Base-by-base conservation (phyloP, 176 grass and related monocot species). In the Rhynchospora breviuscula region DNA sequence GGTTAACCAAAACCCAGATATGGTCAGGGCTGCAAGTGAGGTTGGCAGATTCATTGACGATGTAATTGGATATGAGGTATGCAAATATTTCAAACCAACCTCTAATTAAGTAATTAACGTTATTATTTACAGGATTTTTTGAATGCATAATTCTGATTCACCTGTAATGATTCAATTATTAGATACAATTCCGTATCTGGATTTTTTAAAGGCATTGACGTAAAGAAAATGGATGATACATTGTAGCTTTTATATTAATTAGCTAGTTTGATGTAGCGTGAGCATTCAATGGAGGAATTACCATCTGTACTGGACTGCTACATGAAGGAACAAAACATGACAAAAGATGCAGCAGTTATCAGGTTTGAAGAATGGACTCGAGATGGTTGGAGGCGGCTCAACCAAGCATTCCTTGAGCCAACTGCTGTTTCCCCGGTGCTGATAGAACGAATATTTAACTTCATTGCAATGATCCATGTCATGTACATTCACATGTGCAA, bases 41-140 rank as follows among this genome's bases (percentile, higher is more conserved):
- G 59, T 89, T 11, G 1, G 17, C 21, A 85, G 82, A 65, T 87
- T 87, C 31, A 85, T 84, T 64, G 60, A 92, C 83, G 87, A 92
- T 8, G 14, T 92, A 18, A 13, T 45, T 21, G 69, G 44, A 2
- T 81, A 63, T 47, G 86, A 92, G 76, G 85, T 89, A 29, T 29
- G 26, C 26, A 29, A 29, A 29, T 1, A 29, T 29, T 29, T 29
- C 10, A 19, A 1, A 10, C 19, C 2, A 1, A 40, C n/a, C 4
- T 67, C 26, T 18, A 2, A 53, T 11, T 53, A 53, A 11, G 3
- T 67, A 10, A 67, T 21, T 25, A 6, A 18, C 0, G 1, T 29
- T 1, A 29, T 9, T 66, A 18, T 22, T 22, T 22, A 23, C 62
- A 66, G 19, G 26, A 1, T 1, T 29, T 29, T 29, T 29, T 29